These are phyloP conservation scores for Sclerotinia spermophila DNA, from an alignment of 2,329 filamentous ascomycete genomes.

Conservation along the genomic window DNA sequence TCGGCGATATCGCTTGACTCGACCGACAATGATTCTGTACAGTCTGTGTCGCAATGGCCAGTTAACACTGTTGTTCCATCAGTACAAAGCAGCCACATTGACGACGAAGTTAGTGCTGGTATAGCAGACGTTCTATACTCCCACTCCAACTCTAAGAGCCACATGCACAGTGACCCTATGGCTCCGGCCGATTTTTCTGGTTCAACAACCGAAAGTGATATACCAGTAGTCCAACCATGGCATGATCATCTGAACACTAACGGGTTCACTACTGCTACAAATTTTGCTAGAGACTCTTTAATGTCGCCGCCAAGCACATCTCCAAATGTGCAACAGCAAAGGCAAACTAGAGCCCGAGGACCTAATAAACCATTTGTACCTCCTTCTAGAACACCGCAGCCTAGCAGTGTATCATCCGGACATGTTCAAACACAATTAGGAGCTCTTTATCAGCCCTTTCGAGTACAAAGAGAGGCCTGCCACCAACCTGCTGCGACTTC, in stretches of 20 bases:
- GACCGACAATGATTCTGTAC: background rate
- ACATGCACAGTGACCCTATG: background rate
- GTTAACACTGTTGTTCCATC: background rate
- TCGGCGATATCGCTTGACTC: background rate
- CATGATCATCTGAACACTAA: slow-evolving; percentile 4
- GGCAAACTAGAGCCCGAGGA: slow-evolving; percentile 15
- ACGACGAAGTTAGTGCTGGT: background rate
- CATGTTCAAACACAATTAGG: slow-evolving; percentile 26
- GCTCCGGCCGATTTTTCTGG: background rate
- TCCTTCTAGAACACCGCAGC: slow-evolving; percentile 21
- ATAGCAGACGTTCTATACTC: background rate
- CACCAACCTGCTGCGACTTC: background rate
- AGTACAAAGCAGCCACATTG: background rate
- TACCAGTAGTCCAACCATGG: background rate
- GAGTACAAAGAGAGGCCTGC: slow-evolving; percentile 11
- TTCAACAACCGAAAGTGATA: background rate
- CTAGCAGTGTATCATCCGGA: slow-evolving; percentile 3
- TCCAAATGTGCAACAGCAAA: background rate
- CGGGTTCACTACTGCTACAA: slow-evolving; percentile 32
- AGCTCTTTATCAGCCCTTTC: background rate
- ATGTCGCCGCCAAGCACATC: slow-evolving; percentile 23
- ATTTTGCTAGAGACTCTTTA: slow-evolving; percentile 19
- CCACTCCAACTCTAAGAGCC: background rate
- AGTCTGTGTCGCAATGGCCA: background rate
- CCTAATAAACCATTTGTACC: slow-evolving; percentile 31